phyloP scores from a whole-genome alignment of 2,329 filamentous ascomycete species.

The Ophiostoma sp. region DNA sequence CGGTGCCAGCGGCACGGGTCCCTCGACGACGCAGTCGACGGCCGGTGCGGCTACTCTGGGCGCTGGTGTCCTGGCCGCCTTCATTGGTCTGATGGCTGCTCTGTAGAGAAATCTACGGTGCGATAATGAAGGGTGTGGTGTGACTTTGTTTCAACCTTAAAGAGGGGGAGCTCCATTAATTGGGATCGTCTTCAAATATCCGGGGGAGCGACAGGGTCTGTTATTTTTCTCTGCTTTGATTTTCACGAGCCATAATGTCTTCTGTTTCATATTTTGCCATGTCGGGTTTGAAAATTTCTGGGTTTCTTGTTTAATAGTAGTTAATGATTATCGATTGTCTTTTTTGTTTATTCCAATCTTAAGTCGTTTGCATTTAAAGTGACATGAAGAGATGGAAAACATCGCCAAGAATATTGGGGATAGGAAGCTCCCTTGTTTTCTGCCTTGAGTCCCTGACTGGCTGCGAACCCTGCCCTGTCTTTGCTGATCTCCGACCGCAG shows the following conservation, averaged over 20 bases:
- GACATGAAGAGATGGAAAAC: not conserved
- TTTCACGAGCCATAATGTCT: constrained; percentile 12
- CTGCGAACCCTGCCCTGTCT: not conserved
- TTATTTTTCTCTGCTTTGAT: not conserved
- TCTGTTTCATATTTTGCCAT: not conserved
- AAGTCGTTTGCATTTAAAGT: not conserved
- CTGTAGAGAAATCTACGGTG: constrained; percentile 8
- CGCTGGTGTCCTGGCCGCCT: constrained; percentile 21
- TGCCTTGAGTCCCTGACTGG: not conserved
- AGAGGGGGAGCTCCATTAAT: not conserved
- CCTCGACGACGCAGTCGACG: constrained; percentile 1
- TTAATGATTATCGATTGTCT: not conserved
- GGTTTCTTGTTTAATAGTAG: not conserved
- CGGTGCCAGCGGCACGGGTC: not conserved
- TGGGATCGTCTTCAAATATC: constrained; percentile 7
- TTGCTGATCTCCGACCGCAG: not conserved
- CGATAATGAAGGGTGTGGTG: not conserved
- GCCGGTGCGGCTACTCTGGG: constrained; percentile 15
- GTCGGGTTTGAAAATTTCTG: not conserved
- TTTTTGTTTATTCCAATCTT: not conserved
- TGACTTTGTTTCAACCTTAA: not conserved
- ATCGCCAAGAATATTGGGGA: not conserved
- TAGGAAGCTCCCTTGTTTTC: not conserved
- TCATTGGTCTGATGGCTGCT: constrained; percentile 21
- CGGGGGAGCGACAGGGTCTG: not conserved